A percentile compares a stretch with the other conserved stretches of the same genome.
phyloP scores from a whole-genome alignment of 176 grass and related monocot species.

The Alloteropsis semialata region DNA sequence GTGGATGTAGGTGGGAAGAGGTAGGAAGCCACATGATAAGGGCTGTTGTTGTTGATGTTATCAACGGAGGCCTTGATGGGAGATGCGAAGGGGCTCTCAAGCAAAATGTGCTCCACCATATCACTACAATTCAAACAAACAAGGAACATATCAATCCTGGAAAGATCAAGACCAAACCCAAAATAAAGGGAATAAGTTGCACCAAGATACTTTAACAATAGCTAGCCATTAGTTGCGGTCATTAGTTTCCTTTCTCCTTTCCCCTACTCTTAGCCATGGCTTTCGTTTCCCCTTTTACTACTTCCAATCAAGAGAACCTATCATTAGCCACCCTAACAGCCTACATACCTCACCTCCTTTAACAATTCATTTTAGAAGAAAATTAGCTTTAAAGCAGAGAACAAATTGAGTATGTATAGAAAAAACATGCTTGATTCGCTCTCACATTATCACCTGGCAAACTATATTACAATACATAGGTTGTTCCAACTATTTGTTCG shows the following conservation, averaged over 20 bases:
- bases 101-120: constrained; percentile 79
- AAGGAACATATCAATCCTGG: constrained; percentile 29
- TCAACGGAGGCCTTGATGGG: constrained; percentile 56
- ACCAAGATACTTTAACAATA: constrained; percentile 11
- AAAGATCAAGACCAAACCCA: background rate
- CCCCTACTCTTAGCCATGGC: background rate
- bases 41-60: constrained; percentile 18
- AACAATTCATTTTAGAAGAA: constrained; percentile 16
- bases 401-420: constrained; percentile 22
- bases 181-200: constrained; percentile 2
- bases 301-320: constrained; percentile 13
- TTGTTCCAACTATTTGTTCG: background rate
- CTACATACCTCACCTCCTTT: constrained; percentile 21
- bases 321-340: constrained; percentile 13
- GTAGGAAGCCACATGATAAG: constrained; percentile 47
- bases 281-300: constrained; percentile 15
- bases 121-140: constrained; percentile 39
- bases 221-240: constrained; percentile 1
- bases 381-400: constrained; percentile 26
- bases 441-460: background rate
- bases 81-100: constrained; percentile 75
- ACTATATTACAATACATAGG: background rate
- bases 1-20: constrained; percentile 48
- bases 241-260: constrained; percentile 22
- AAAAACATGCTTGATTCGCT: background rate